phyloP scores from a whole-genome alignment of 805 yeast species.

The Teunomyces atbi region DNA sequence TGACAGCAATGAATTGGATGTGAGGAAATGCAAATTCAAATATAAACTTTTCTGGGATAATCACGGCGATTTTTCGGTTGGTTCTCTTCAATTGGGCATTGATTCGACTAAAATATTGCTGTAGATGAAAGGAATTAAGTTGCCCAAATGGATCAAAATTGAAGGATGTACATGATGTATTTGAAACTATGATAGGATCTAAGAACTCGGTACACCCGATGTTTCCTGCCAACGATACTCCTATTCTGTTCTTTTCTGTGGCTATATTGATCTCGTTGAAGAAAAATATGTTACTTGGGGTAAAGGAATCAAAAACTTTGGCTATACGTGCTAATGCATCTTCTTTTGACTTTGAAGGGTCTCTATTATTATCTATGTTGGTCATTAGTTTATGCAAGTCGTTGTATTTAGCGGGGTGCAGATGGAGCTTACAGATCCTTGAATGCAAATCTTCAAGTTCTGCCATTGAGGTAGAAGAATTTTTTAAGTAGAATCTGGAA shows the following conservation, averaged over 20 bases:
- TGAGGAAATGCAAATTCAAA: slow-evolving; percentile 11
- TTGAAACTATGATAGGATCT: slow-evolving; percentile 20
- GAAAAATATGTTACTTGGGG: slow-evolving; percentile 17
- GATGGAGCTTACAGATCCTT: background rate
- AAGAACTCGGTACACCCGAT: slow-evolving; percentile 18
- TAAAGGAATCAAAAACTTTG: slow-evolving; percentile 7
- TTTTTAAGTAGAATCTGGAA: background rate
- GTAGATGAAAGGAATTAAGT: slow-evolving; percentile 16
- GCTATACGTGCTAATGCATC: slow-evolving; percentile 3
- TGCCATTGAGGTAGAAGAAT: background rate
- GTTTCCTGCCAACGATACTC: slow-evolving; percentile 23
- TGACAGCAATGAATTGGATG: slow-evolving; percentile 14
- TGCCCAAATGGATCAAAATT: slow-evolving; percentile 20
- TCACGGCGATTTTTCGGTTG: slow-evolving; percentile 13
- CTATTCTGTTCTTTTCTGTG: slow-evolving; percentile 11
- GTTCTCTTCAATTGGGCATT: slow-evolving; percentile 12
- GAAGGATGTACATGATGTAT: slow-evolving; percentile 4
- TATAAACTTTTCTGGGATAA: slow-evolving; percentile 16
- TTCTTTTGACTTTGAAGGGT: background rate
- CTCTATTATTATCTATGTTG: slow-evolving; percentile 1
- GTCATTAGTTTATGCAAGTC: background rate
- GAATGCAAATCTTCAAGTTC: slow-evolving; percentile 1
- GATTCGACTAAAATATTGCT: slow-evolving; percentile 15
- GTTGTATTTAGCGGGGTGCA: background rate
- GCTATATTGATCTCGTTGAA: slow-evolving; percentile 22